Percentiles rank a stretch among this genome's conserved stretches.
These are phyloP conservation scores for Holtermanniella nyarrowii DNA, from an alignment of 768 basidiomycete species.

Conservation along the genomic window DNA sequence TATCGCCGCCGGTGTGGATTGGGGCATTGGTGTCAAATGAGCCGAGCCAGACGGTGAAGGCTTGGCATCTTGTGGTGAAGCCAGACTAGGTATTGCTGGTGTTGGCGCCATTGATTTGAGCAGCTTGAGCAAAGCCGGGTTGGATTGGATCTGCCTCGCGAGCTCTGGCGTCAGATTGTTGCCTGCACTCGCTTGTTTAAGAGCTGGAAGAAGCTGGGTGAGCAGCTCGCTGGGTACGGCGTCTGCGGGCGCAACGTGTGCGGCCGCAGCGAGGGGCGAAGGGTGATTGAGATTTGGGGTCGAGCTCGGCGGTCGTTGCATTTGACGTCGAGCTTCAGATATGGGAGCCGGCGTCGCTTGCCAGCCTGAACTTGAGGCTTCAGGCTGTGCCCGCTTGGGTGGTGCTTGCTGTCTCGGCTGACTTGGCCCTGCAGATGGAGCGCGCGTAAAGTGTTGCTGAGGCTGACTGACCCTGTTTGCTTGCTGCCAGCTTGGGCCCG, in stretches of 20 bases:
- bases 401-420: background rate
- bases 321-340: background rate
- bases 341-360: too few species aligned
- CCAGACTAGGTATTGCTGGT: background rate
- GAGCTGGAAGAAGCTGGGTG: background rate
- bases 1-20: background rate
- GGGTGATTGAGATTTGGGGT: background rate
- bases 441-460: background rate
- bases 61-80: background rate
- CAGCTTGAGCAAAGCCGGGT: constrained; percentile 23
- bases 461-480: background rate
- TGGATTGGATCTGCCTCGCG: constrained; percentile 19
- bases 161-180: constrained; percentile 27
- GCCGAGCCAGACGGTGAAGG: background rate
- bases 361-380: too few species aligned
- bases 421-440: background rate
- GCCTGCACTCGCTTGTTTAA: constrained; percentile 12
- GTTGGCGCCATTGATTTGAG: constrained; percentile 22
- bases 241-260: background rate
- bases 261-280: background rate
- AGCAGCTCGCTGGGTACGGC: background rate
- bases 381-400: too few species aligned
- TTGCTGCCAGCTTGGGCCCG: background rate
- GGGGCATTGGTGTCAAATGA: background rate
- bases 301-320: background rate